Percentiles rank a stretch among this genome's conserved stretches.
Conservation (phyloP, 1,284 basidiomycete genomes). For the Fomitopsis palustris region DNA sequence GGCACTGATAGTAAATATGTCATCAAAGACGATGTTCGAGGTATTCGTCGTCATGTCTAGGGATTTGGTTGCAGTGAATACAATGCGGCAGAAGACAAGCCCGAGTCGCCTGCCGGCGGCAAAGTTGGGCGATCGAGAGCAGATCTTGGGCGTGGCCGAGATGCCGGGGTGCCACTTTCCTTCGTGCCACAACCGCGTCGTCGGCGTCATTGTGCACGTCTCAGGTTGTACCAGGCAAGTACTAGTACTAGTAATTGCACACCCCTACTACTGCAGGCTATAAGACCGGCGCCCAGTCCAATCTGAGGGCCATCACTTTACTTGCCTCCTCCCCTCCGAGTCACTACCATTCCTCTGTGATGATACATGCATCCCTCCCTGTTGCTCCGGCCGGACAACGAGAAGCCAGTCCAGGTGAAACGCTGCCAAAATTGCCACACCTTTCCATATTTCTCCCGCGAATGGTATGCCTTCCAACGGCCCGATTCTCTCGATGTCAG, state of each 20-base stretch:
- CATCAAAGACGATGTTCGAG: slow-evolving; percentile 83
- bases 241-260: too few relatives aligned
- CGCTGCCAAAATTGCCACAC: not conserved
- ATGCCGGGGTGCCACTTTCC: not conserved
- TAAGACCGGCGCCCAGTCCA: too few relatives aligned
- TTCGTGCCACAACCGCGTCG: too few relatives aligned
- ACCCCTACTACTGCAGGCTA: too few relatives aligned
- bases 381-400: too few relatives aligned
- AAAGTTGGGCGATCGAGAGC: not conserved
- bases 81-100: not conserved
- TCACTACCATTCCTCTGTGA: too few relatives aligned
- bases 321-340: too few relatives aligned
- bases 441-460: not conserved
- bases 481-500: too few relatives aligned
- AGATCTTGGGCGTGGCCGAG: not conserved
- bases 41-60: slow-evolving; percentile 58
- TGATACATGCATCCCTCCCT: too few relatives aligned
- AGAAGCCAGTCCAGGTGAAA: not conserved
- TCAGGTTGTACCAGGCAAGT: too few relatives aligned
- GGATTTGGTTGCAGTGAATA: not conserved
- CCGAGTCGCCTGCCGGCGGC: not conserved
- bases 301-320: too few relatives aligned
- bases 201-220: too few relatives aligned
- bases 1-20: slow-evolving; percentile 81
- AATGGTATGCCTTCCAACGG: not conserved